These are phyloP conservation scores for Backusella sp. DNA, from an alignment of 192 early-diverging fungal genomes.

Conservation along the genomic window DNA sequence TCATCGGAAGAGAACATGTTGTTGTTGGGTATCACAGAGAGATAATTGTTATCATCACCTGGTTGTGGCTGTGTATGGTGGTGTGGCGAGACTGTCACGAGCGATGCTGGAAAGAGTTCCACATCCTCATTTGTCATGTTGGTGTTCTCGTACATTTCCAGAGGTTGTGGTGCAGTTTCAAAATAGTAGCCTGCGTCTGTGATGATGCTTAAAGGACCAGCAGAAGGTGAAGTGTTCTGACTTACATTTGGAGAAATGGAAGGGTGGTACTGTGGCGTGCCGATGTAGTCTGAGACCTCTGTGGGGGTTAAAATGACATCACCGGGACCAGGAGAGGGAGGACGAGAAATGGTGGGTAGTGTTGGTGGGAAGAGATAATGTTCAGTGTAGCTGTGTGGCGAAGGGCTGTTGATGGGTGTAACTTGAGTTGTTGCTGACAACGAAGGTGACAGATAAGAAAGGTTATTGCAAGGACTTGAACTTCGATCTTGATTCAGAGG, in stretches of 20 bases:
- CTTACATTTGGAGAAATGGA: neutral
- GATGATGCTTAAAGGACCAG: neutral
- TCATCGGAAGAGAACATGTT: neutral
- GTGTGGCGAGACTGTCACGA: conserved; percentile 9
- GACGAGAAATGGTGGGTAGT: neutral
- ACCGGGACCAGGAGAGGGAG: conserved; percentile 7
- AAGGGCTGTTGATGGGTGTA: conserved; percentile 11
- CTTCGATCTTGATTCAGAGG: neutral
- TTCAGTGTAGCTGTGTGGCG: neutral
- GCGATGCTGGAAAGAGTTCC: neutral
- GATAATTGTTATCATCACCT: neutral
- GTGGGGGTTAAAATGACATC: conserved; percentile 8
- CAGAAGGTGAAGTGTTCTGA: neutral
- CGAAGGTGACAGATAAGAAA: conserved; percentile 11
- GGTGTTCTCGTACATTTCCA: neutral
- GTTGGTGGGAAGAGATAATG: conserved; percentile 10
- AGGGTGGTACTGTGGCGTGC: neutral
- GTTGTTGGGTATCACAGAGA: neutral
- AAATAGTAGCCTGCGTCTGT: neutral
- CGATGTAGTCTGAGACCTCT: neutral
- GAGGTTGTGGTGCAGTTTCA: neutral
- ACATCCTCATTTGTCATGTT: neutral
- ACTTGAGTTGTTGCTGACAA: conserved; percentile 3
- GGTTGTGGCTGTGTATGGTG: neutral
- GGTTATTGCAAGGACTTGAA: neutral